These are phyloP conservation scores for Kalmusia sp. DNA, from an alignment of 2,329 filamentous ascomycete species.

Conservation along the genomic window DNA sequence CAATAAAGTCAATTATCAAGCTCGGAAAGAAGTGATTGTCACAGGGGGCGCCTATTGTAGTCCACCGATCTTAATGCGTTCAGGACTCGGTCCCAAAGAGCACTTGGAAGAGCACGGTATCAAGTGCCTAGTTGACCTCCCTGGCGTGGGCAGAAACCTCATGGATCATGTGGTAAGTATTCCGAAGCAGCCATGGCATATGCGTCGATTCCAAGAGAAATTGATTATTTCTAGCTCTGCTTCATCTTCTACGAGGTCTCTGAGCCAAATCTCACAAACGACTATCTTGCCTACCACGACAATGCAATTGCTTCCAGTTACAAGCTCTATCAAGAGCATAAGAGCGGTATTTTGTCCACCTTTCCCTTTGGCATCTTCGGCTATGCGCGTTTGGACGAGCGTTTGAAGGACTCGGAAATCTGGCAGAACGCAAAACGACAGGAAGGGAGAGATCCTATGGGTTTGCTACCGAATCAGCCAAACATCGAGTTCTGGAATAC, in stretches of 20 bases:
- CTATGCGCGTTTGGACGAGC: slow-evolving; percentile 67
- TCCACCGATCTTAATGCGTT: slow-evolving; percentile 43
- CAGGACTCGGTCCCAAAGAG: slow-evolving; percentile 63
- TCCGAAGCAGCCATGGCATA: slow-evolving; percentile 49
- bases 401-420: slow-evolving; percentile 60
- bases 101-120: slow-evolving; percentile 63
- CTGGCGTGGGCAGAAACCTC: slow-evolving; percentile 69
- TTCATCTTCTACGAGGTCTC: slow-evolving; percentile 68
- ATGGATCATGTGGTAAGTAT: slow-evolving; percentile 66
- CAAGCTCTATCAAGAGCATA: slow-evolving; percentile 64
- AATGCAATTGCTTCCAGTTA: slow-evolving; percentile 55
- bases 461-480: slow-evolving; percentile 62
- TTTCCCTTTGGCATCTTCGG: slow-evolving; percentile 71
- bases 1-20: slow-evolving; percentile 41
- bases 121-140: slow-evolving; percentile 60
- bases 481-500: slow-evolving; percentile 70
- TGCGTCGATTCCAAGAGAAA: slow-evolving; percentile 46
- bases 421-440: slow-evolving; percentile 61
- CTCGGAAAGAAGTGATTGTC: slow-evolving; percentile 42
- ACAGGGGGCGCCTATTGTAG: slow-evolving; percentile 41
- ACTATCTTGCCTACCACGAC: slow-evolving; percentile 64
- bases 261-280: slow-evolving; percentile 63
- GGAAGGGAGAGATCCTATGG: slow-evolving; percentile 66
- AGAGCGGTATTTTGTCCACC: slow-evolving; percentile 64
- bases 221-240: slow-evolving; percentile 47